Evolutionary conservation across 1,284 basidiomycete genomes (phyloP).

Genomic region (Neotropicomus parvogracilis): DNA sequence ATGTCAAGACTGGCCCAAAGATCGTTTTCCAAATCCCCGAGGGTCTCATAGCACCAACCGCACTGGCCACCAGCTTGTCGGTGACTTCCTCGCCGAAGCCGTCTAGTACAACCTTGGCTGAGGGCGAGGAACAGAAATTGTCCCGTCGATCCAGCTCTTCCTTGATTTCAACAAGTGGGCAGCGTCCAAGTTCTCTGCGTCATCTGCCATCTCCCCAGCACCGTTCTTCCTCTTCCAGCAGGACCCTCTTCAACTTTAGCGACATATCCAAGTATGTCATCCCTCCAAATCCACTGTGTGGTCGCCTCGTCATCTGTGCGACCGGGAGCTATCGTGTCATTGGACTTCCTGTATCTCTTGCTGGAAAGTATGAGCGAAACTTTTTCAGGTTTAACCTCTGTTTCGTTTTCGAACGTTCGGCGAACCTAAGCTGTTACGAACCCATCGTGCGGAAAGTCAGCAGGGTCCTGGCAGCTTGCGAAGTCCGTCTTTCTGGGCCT

Average conservation of each 20-base stretch:
- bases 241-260: constrained; percentile 82
- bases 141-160: constrained; percentile 48
- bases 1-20: constrained; percentile 77
- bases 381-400: constrained; percentile 95
- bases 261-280: constrained; percentile 94
- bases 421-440: constrained; percentile 92
- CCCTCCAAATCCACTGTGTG: constrained; percentile 82
- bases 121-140: constrained; percentile 35
- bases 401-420: constrained; percentile 90
- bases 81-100: constrained; percentile 45
- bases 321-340: constrained; percentile 77
- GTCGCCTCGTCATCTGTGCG: constrained; percentile 80
- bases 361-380: constrained; percentile 72
- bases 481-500: constrained; percentile 55
- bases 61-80: constrained; percentile 30
- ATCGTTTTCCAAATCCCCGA: constrained; percentile 90
- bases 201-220: constrained; percentile 48
- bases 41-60: constrained; percentile 59
- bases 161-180: constrained; percentile 41
- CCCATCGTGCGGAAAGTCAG: constrained; percentile 94
- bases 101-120: constrained; percentile 42
- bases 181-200: constrained; percentile 40
- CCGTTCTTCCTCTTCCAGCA: constrained; percentile 44
- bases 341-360: constrained; percentile 82
- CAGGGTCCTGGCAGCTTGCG: constrained; percentile 80